Evolutionary conservation across 2,329 filamentous ascomycete genomes (phyloP), one percentile per base, ranked within the genome.

Genomic region (Aphanoascus verrucosus): DNA sequence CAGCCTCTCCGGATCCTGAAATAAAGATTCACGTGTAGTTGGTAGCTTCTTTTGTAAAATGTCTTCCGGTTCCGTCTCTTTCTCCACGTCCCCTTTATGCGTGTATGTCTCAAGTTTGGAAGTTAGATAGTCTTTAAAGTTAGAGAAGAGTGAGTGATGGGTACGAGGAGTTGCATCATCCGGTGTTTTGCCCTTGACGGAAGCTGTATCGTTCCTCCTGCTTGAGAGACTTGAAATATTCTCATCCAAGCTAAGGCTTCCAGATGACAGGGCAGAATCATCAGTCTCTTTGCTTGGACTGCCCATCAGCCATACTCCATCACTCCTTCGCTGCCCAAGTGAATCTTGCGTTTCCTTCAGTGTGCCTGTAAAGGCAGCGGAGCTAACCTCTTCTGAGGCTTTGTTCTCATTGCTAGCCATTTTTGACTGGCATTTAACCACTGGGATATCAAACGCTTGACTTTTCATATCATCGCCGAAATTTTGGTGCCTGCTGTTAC

Each of bases 1-100:
- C 37, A 66, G 62, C n/a, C 55, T 59, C 56, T 58, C 60, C 31
- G 60, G 57, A 43, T 60, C 53, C 8, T 49, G 14, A 11, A 31
- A 40, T 32, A 49, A 34, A 37, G 45, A 40, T 43, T 54, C 38
- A 37, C 40, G 41, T 46, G 34, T 40, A 37, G 11, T 35, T 31
- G 50, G 14, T 34, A 31, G 14, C 12, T 7, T 23, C 12, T 34
- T 32, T 5, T 14, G 38, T 32, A 15, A 19, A 40, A 14, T 8
- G 12, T 52, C n/a, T 31, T 32, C 40, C 55, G 46, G 14, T 47
- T 20, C 12, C 3, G 40, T 40, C 14, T 47, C 23, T 35, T 43
- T 38, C 5, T 3, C 20, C 8, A 9, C 14, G n/a, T 5, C 15
- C 14, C n/a, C 31, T 28, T 46, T 17, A 20, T 20, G 42, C 14